Evolutionary conservation across 352 stramenopile species (phyloP).

Genomic region (Lagenidium sp.): DNA sequence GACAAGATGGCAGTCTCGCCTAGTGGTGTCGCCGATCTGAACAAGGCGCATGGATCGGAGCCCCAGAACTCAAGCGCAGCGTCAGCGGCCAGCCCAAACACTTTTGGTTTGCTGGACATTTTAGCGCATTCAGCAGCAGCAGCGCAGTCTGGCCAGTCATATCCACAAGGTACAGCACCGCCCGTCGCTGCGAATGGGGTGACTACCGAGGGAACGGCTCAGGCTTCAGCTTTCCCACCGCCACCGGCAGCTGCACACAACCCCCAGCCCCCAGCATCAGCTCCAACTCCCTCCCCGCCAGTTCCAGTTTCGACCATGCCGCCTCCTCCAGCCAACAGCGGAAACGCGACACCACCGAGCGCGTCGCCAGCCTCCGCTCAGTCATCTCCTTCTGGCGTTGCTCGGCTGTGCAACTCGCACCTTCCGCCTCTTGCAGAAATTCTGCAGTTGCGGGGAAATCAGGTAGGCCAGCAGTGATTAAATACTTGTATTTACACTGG

Average conservation of each 20-base stretch:
- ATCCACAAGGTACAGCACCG: too few species aligned
- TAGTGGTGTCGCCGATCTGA: slow-evolving; percentile 48
- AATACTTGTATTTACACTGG: too few species aligned
- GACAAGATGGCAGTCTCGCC: slow-evolving; percentile 37
- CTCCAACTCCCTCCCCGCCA: neutral
- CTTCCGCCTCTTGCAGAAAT: slow-evolving; percentile 65
- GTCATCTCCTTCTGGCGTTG: slow-evolving; percentile 5
- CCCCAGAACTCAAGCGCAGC: slow-evolving; percentile 24
- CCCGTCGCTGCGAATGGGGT: too few species aligned
- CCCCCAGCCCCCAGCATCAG: too few species aligned
- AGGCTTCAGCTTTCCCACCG: neutral
- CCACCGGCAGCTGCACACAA: too few species aligned
- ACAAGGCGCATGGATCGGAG: too few species aligned
- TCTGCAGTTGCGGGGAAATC: slow-evolving; percentile 45
- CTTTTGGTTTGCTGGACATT: slow-evolving; percentile 56
- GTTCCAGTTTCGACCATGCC: neutral
- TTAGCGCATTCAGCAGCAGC: slow-evolving; percentile 48
- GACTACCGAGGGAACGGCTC: too few species aligned
- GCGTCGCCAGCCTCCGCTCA: slow-evolving; percentile 1
- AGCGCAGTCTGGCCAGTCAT: slow-evolving; percentile 36
- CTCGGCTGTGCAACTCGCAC: slow-evolving; percentile 34
- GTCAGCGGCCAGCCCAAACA: slow-evolving; percentile 16
- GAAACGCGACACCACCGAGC: slow-evolving; percentile 4
- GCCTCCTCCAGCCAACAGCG: neutral
- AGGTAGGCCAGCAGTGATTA: slow-evolving; percentile 17